Percentiles rank a stretch among this genome's conserved stretches.
These are phyloP conservation scores for Nyctanthes arbortristis DNA, from an alignment of 257 asterid genomes.

Conservation along the genomic window DNA sequence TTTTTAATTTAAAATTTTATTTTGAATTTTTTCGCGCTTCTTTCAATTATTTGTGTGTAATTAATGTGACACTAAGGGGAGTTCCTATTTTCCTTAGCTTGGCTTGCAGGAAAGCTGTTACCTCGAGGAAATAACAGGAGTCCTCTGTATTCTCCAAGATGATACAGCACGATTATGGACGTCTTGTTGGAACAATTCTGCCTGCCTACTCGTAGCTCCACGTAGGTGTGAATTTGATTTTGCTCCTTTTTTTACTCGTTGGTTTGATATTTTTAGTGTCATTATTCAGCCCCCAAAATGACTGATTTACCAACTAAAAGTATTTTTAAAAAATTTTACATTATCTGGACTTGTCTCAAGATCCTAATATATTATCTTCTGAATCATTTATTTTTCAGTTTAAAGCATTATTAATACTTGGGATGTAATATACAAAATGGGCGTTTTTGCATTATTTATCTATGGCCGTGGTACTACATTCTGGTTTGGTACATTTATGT, in stretches of 20 bases:
- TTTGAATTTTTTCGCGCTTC: background rate
- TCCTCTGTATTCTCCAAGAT: constrained; percentile 53
- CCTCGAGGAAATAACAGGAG: constrained; percentile 68
- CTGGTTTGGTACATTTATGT: background rate
- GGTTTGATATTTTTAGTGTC: background rate
- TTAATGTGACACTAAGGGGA: background rate
- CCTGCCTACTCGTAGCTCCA: background rate
- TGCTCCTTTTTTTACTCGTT: background rate
- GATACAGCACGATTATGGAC: background rate
- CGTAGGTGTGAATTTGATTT: background rate
- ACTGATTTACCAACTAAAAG: background rate
- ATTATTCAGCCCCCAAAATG: background rate
- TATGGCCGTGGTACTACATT: background rate
- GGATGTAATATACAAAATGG: background rate
- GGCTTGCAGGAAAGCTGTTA: constrained; percentile 72
- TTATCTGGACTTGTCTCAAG: background rate
- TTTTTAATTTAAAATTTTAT: no score
- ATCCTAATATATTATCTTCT: background rate
- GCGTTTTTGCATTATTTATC: background rate
- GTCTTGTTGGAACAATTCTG: background rate
- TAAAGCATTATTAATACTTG: background rate
- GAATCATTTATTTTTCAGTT: background rate
- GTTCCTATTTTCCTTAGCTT: background rate
- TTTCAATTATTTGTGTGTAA: background rate
- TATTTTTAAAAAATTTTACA: background rate